Base-by-base conservation (phyloP, 1,139 yeast species). In the Kodamaea ohmeri region DNA sequence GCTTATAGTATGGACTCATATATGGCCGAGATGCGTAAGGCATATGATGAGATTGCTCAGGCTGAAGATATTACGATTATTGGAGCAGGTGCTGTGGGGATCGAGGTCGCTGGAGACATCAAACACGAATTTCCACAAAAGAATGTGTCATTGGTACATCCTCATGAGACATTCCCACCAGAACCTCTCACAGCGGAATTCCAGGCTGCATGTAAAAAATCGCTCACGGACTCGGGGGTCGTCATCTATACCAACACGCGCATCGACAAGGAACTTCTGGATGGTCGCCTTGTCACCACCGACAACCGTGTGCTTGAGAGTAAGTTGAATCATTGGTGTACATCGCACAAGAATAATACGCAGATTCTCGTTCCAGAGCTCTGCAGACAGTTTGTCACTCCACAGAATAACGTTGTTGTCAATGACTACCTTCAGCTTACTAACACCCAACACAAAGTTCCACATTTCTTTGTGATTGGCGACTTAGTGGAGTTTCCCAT, bases 11-110 rank as follows among this genome's bases (percentile, higher is more conserved):
- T 43, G 37, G 56, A 55, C 6, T 46, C 47, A 11, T 69, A 55
- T 43, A 31, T 63, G 29, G 46, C 51, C 13, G 74, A 69, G 44
- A 67, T 69, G 73, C 41, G 39, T 4, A 48, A 54, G 14, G 69
- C 64, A 25, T 48, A 49, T 18, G 43, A 46, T 2, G 54, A 57
- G 11, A 50, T 64, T 14, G 50, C 42, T 5, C 32, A 43, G 2
- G 53, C 60, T 28, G 46, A 58, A 4, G 56, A 47, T 6, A 53
- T 71, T 3, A 52, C 66, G 2, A 57, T 73, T 2, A 60, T 72
- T 34, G 78, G 78, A 0, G 78, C 72, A 2, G 78, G 78, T 0
- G 78, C 78, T 1, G 71, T 71, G 3, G 80, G 79, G 0, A 59
- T 73, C 20, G 79, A 74, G 45, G 50, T 67, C 26, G 74, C 77